Evolutionary conservation across 495 filamentous ascomycete genomes (phyloP).

Genomic region (Podospora sp.): DNA sequence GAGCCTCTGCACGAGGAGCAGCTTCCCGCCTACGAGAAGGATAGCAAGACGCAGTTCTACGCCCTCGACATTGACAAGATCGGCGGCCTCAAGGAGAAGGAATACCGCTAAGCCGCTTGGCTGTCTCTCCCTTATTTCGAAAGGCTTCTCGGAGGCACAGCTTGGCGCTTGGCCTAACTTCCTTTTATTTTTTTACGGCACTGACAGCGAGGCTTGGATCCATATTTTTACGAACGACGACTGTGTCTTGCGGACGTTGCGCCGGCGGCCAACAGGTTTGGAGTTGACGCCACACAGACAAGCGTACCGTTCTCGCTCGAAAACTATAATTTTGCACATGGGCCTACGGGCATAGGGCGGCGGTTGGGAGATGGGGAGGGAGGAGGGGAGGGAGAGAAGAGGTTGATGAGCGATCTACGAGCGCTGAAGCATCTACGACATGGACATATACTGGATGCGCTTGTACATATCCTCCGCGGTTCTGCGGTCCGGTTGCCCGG

Average conservation of each 20-base stretch:
- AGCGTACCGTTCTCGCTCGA: background rate
- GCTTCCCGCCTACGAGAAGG: slow-evolving; percentile 85
- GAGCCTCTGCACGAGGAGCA: slow-evolving; percentile 80
- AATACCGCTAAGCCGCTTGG: slow-evolving; percentile 42
- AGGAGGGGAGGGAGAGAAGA: background rate
- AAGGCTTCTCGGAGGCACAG: background rate
- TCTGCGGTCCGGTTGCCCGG: slow-evolving; percentile 4
- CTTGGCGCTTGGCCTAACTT: background rate
- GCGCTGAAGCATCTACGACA: background rate
- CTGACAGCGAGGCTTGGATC: background rate
- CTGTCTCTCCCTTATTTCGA: background rate
- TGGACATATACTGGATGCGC: slow-evolving; percentile 9
- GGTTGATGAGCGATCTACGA: slow-evolving; percentile 3
- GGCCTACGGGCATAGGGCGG: background rate
- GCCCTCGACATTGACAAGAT: slow-evolving; percentile 93
- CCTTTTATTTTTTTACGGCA: background rate
- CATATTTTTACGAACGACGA: background rate
- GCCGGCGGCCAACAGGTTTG: background rate
- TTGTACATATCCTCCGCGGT: slow-evolving; percentile 18
- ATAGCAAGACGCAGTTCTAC: slow-evolving; percentile 74
- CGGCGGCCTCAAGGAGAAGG: slow-evolving; percentile 91
- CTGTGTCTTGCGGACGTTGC: background rate
- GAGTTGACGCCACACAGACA: slow-evolving; percentile 4
- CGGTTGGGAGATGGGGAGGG: background rate
- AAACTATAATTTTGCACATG: slow-evolving; percentile 7